Evolutionary conservation across 2,329 filamentous ascomycete species (phyloP).

Genomic region (Coleophoma cylindrospora): DNA sequence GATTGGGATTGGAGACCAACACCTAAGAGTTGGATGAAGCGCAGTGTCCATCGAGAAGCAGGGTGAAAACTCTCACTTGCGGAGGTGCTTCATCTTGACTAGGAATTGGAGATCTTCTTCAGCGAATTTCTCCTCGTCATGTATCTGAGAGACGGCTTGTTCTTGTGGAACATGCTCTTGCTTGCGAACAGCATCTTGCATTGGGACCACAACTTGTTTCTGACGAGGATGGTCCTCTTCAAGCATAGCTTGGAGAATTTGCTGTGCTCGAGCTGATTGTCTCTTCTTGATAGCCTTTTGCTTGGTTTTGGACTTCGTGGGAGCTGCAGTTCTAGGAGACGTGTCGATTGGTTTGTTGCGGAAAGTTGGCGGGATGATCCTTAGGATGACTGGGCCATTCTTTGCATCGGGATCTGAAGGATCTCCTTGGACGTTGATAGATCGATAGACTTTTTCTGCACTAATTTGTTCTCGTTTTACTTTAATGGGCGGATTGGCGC

Average conservation of each 20-base stretch:
- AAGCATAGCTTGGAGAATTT: neutral
- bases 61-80: neutral
- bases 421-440: neutral
- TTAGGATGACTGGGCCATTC: no score
- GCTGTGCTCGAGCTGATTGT: neutral
- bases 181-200: neutral
- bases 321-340: neutral
- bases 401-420: no score
- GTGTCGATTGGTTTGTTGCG: no score
- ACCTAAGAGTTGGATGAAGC: no score
- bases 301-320: neutral
- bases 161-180: neutral
- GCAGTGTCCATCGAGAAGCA: no score
- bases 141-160: neutral
- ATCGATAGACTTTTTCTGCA: neutral
- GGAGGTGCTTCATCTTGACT: neutral
- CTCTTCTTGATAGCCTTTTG: neutral
- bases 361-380: no score
- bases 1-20: no score
- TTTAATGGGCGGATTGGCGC: neutral
- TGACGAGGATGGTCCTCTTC: neutral
- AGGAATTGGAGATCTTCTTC: neutral
- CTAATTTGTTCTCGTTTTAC: neutral
- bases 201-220: neutral
- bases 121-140: neutral